phyloP scores from a whole-genome alignment of 805 yeast genomes.

The Yamadazyma olivae region DNA sequence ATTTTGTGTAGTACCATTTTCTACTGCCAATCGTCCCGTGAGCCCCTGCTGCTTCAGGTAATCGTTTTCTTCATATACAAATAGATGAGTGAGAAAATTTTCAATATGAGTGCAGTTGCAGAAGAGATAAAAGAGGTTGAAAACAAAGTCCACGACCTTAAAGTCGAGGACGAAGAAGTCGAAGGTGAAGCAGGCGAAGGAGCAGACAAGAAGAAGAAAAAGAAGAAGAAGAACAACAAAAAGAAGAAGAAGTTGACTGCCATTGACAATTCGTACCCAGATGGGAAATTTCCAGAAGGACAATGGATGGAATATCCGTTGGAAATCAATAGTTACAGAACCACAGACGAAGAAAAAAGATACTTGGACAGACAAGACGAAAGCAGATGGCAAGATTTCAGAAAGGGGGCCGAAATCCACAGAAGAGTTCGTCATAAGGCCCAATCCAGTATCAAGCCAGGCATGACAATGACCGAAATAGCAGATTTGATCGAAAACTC shows the following conservation, averaged over 20 bases:
- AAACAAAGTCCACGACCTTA: constrained; percentile 1
- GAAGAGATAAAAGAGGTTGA: constrained; percentile 4
- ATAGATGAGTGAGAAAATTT: neutral
- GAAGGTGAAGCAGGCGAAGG: neutral
- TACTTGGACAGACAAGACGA: constrained; percentile 64
- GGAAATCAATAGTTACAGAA: constrained; percentile 62
- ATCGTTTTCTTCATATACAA: neutral
- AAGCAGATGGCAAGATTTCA: constrained; percentile 76
- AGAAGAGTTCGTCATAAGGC: constrained; percentile 85
- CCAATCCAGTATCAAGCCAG: constrained; percentile 73
- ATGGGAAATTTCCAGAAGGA: constrained; percentile 79
- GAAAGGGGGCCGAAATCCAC: constrained; percentile 96
- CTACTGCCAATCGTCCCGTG: too few species aligned
- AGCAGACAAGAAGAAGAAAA: constrained; percentile 11
- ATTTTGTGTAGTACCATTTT: neutral
- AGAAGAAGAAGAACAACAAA: constrained; percentile 47
- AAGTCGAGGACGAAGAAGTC: constrained; percentile 2
- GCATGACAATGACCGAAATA: constrained; percentile 86
- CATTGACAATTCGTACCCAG: constrained; percentile 66
- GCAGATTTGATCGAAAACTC: constrained; percentile 88
- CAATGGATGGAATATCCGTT: constrained; percentile 77
- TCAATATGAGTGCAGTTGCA: neutral
- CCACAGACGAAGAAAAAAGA: constrained; percentile 84
- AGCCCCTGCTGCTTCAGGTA: too few species aligned
- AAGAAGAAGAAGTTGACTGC: constrained; percentile 55